A percentile compares a stretch with the other conserved stretches of the same genome.
Evolutionary conservation across 768 basidiomycete genomes (phyloP).

Genomic region (Solioccasus polychromus): DNA sequence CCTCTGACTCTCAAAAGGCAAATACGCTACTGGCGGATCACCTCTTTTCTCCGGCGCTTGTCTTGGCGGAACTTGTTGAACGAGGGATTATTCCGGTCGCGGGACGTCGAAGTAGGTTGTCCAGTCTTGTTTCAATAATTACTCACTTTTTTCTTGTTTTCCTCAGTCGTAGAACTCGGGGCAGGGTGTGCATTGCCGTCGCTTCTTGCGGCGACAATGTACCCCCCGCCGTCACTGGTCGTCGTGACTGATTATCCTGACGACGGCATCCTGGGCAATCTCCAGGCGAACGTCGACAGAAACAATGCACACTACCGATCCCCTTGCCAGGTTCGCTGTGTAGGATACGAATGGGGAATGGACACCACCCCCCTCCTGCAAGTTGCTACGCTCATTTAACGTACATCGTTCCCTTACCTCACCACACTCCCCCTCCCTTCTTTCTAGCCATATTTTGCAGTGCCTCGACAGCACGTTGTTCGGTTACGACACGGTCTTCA

Average conservation of each 20-base stretch:
- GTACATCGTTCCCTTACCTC: not conserved
- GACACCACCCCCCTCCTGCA: slow-evolving; percentile 48
- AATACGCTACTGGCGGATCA: slow-evolving; percentile 72
- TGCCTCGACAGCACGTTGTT: slow-evolving; percentile 11
- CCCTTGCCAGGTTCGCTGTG: slow-evolving; percentile 42
- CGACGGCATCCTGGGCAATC: slow-evolving; percentile 53
- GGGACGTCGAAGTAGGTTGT: slow-evolving; percentile 39
- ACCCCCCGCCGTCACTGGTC: slow-evolving; percentile 47
- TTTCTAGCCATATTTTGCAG: slow-evolving; percentile 15
- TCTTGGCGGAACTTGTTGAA: slow-evolving; percentile 67
- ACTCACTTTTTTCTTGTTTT: not conserved
- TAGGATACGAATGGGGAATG: slow-evolving; percentile 66
- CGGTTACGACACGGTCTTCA: slow-evolving; percentile 57
- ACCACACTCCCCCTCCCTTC: not conserved
- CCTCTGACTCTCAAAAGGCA: slow-evolving; percentile 39
- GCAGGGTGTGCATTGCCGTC: slow-evolving; percentile 69
- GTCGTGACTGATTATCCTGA: slow-evolving; percentile 73
- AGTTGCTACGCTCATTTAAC: slow-evolving; percentile 20
- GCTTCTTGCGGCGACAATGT: slow-evolving; percentile 48
- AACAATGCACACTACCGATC: slow-evolving; percentile 39
- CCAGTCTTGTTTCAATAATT: not conserved
- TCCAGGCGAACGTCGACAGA: slow-evolving; percentile 50
- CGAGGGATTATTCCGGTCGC: slow-evolving; percentile 43
- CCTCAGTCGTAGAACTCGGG: slow-evolving; percentile 66
- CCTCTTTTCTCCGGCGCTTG: slow-evolving; percentile 66